Conservation (phyloP, 768 basidiomycete species). For the Boletus vermiculosoides region DNA sequence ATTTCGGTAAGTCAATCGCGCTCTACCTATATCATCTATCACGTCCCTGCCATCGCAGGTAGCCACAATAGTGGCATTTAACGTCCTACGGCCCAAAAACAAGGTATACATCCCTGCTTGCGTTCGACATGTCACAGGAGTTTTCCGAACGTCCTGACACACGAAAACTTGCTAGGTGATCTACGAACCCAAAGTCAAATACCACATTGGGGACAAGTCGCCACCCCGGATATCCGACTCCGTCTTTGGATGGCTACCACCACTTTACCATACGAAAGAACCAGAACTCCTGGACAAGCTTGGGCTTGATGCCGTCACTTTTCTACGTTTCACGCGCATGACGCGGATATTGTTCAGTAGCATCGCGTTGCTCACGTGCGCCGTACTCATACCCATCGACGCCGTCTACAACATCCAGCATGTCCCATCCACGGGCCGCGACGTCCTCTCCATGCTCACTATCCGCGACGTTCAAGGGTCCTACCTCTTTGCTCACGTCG, state of each 20-base stretch:
- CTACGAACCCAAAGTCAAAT: constrained; percentile 94
- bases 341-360: constrained; percentile 69
- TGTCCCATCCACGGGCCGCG: constrained; percentile 49
- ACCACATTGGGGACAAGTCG: constrained; percentile 72
- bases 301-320: constrained; percentile 92
- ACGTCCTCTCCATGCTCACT: constrained; percentile 77
- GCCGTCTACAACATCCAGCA: constrained; percentile 76
- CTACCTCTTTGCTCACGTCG: constrained; percentile 82
- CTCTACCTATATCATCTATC: constrained; percentile 6
- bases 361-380: constrained; percentile 64
- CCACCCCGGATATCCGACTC: constrained; percentile 82
- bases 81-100: constrained; percentile 84
- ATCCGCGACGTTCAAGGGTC: constrained; percentile 77
- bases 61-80: constrained; percentile 74
- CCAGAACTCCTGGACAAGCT: constrained; percentile 85
- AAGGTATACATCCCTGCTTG: constrained; percentile 49
- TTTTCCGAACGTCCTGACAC: neutral
- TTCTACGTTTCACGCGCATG: constrained; percentile 88
- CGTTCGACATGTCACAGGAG: neutral
- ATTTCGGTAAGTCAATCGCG: constrained; percentile 57
- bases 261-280: constrained; percentile 79
- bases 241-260: constrained; percentile 87
- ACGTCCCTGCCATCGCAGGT: constrained; percentile 39
- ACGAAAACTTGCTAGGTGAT: constrained; percentile 54
- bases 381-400: constrained; percentile 83